Evolutionary conservation across 108 stramenopile genomes (phyloP), one percentile per base, ranked within the genome.

Genomic region (Nitzschia inconspicua): DNA sequence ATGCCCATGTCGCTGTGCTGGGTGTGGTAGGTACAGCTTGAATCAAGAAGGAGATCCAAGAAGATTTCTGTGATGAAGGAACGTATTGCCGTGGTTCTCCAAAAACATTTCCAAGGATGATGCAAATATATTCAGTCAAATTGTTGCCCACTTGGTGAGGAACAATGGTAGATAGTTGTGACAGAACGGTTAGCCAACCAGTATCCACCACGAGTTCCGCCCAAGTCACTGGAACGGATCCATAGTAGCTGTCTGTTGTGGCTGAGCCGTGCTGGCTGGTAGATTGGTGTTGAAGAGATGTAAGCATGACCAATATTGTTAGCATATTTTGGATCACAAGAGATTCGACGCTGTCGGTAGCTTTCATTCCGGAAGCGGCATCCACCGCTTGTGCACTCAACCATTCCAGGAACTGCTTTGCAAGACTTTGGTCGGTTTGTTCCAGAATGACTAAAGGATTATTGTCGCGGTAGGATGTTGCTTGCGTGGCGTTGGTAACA

Each of bases 91-190:
- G n/a, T 9, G 53, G 50, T 8, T 70, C 68, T 13, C 70, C 63
- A 29, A 57, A 56, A 16, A 72, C 24, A 53, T 72, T 72, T 34
- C 70, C 70, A 35, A 70, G 44, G 14, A 70, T 19, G 22, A 62
- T 24, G 28, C 57, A 50, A 4, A 42, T 37, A n/a, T 36, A 11
- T 23, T 70, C 68, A 3, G 25, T 25, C n/a, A n/a, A n/a, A n/a
- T n/a, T n/a, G n/a, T n/a, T n/a, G n/a, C n/a, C n/a, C n/a, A n/a
- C n/a, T n/a, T n/a, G n/a, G n/a, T n/a, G n/a, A n/a, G n/a, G n/a
- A n/a, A n/a, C n/a, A n/a, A n/a, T n/a, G n/a, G n/a, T n/a, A n/a
- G n/a, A n/a, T n/a, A n/a, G n/a, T n/a, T n/a, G n/a, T n/a, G n/a
- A n/a, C n/a, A n/a, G n/a, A n/a, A n/a, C n/a, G n/a, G n/a, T n/a